Evolutionary conservation across 495 filamentous ascomycete genomes (phyloP).

Genomic region (Xylaria telfairii): DNA sequence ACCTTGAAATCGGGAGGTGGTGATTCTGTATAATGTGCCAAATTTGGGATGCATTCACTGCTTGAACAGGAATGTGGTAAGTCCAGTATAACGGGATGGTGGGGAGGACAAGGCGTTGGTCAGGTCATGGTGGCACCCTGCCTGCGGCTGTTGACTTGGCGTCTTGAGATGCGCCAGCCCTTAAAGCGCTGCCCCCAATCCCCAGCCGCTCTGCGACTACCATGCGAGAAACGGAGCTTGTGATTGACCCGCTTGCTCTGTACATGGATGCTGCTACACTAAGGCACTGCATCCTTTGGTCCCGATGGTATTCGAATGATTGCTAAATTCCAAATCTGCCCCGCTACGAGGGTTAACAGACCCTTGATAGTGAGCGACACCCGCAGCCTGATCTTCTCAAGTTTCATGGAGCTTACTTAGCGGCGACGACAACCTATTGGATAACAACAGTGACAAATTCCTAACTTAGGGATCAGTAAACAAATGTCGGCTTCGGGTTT

Average conservation of each 20-base stretch:
- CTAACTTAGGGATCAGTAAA: neutral
- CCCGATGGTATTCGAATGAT: conserved; percentile 1
- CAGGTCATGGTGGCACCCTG: neutral
- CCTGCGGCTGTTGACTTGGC: conserved; percentile 20
- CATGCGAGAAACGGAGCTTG: conserved; percentile 5
- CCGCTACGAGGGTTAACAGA: conserved; percentile 12
- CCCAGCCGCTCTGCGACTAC: neutral
- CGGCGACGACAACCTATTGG: neutral
- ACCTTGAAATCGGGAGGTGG: neutral
- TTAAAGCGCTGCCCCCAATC: neutral
- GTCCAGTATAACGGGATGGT: neutral
- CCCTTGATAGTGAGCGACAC: neutral
- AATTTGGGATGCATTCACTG: neutral
- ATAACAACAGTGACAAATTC: conserved; percentile 14
- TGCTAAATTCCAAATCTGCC: conserved; percentile 24
- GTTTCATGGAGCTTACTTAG: neutral
- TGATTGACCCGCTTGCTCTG: conserved; percentile 16
- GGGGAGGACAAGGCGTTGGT: neutral
- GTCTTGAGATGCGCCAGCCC: conserved; percentile 11
- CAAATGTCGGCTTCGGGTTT: neutral
- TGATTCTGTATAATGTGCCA: neutral
- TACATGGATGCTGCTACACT: neutral
- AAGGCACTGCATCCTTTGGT: conserved; percentile 17
- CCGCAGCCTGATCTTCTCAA: neutral
- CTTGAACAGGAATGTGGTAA: conserved; percentile 17